Evolutionary conservation across 208 protist genomes (phyloP), one percentile per base, ranked within the genome.

Genomic region (Phytomonas serpens): DNA sequence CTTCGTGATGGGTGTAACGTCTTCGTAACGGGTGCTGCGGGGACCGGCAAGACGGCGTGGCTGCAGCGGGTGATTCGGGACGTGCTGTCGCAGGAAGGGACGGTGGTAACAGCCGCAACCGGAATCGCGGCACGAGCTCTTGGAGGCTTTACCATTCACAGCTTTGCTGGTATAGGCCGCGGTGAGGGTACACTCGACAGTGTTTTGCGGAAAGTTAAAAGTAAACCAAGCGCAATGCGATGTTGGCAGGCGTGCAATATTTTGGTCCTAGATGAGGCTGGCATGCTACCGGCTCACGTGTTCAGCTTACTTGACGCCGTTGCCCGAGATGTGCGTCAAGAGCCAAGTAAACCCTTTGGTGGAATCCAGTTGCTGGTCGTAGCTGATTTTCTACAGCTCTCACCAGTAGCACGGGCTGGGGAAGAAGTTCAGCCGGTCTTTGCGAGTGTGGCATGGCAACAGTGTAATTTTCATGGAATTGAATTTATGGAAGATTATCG

Each of bases 311-410:
- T 97, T 3, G 88, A 95, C 57, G 74, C 77, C 51, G 66, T 92
- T 11, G 92, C 85, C 11, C 82, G 85, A 4, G 72, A 73, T 10
- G 79, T 97, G 57, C 88, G 92, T 42, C 13, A 67, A 57, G 69
- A 76, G 11, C 65, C 65, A 30, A 40, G 9, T 11, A 72, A 66
- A 30, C 84, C 90, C 9, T 96, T 97, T 75, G 94, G 91, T 42
- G 91, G 89, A 5, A 88, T 97, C 68, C 94, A 97, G 78, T 69
- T 97, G 19, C 64, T 97, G n/a, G 78, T 97, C 31, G 90, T 87
- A 27, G 92, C 92, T 33, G 92, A 97, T 72, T 97, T 97, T 76
- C 75, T 97, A 10, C 88, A 95, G 61, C 76, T 96, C 52, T 87
- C 90, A 37, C 87, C 90, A 14, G 81, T 90, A 31, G 65, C 71